Evolutionary conservation across 2,329 filamentous ascomycete species (phyloP), one percentile per base, ranked within the genome.

Genomic region (Lithohypha guttulata): DNA sequence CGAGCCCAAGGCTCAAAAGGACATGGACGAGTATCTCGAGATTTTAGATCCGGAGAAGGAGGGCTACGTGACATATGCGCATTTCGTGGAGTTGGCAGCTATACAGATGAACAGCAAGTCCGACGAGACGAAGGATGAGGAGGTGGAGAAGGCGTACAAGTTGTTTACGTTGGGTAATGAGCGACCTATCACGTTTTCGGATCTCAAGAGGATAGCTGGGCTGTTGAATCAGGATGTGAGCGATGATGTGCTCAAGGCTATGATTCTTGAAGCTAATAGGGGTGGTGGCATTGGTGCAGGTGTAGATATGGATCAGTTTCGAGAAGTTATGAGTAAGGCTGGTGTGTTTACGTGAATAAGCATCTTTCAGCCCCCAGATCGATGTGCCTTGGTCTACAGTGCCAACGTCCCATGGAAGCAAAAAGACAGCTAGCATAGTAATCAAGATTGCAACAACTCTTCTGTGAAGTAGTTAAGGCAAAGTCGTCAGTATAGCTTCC

Each of bases 261-360:
- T 98, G 91, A 81, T 98, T 42, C 66, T 86, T 34, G 89, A 96
- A 68, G 91, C 89, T 34, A 95, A 93, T 59, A 84, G 83, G 2
- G 85, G 84, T 1, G 76, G 71, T 3, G 79, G 81, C 11, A 72
- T 82, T 8, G 74, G 68, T 25, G 72, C 68, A 41, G 84, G 82
- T 6, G 89, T 93, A 7, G 75, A 68, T 27, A 67, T 79, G 54
- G 79, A 82, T 37, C 84, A 95, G 55, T 94, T 94, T 62, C 81
- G 86, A 60, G 75, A 75, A 39, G 83, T 94, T 4, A 89, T 94
- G 85, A 74, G 70, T 48, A 70, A 82, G 52, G 87, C 86, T 4
- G 86, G 86, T 1, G 78, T 87, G 25, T 89, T 89, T 71, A 77
- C 76, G 58, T 80, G 20, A 20, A 14, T 13, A 37, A 26, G 8